Percentiles rank a stretch among this genome's conserved stretches.
Conservation (phyloP, 768 basidiomycete species). For the Termitomyces heimii region DNA sequence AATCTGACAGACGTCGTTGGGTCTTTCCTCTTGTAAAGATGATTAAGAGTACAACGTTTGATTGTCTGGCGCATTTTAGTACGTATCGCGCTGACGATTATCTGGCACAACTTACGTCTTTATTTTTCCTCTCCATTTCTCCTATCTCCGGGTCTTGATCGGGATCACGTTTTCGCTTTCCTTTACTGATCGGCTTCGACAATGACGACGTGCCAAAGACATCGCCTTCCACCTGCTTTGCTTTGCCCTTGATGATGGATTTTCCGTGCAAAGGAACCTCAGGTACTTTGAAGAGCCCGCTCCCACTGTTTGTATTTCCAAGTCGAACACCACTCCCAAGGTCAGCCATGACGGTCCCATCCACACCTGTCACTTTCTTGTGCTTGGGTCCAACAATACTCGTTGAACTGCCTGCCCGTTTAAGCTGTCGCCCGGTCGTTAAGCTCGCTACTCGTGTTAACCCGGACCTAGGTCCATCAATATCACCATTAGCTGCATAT, state of each 20-base stretch:
- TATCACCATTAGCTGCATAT: slow-evolving; percentile 15
- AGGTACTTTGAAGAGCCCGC: slow-evolving; percentile 45
- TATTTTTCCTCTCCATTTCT: slow-evolving; percentile 53
- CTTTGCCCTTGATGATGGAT: slow-evolving; percentile 26
- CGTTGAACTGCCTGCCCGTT: slow-evolving; percentile 8
- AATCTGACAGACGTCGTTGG: slow-evolving; percentile 22
- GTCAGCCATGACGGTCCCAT: slow-evolving; percentile 22
- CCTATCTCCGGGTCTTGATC: slow-evolving; percentile 16
- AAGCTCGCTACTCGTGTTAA: slow-evolving; percentile 27
- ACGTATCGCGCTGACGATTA: neutral
- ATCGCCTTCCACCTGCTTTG: slow-evolving; percentile 30
- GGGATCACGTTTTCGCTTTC: slow-evolving; percentile 21
- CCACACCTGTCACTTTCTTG: slow-evolving; percentile 22
- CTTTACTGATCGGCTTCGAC: slow-evolving; percentile 15
- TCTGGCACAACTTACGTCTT: slow-evolving; percentile 36
- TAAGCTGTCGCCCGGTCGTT: slow-evolving; percentile 10
- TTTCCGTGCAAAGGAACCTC: slow-evolving; percentile 29
- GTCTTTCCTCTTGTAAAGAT: slow-evolving; percentile 33
- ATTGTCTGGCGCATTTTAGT: slow-evolving; percentile 28
- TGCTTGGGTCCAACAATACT: slow-evolving; percentile 20
- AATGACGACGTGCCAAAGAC: slow-evolving; percentile 22
- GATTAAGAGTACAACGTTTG: slow-evolving; percentile 35
- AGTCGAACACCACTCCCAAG: slow-evolving; percentile 33
- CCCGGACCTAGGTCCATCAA: slow-evolving; percentile 12
- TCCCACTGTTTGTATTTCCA: slow-evolving; percentile 18